A percentile compares a stretch with the other conserved stretches of the same genome.
These are phyloP conservation scores for Pancytospora philotis DNA, from an alignment of 371 early-diverging fungal species.

Conservation along the genomic window DNA sequence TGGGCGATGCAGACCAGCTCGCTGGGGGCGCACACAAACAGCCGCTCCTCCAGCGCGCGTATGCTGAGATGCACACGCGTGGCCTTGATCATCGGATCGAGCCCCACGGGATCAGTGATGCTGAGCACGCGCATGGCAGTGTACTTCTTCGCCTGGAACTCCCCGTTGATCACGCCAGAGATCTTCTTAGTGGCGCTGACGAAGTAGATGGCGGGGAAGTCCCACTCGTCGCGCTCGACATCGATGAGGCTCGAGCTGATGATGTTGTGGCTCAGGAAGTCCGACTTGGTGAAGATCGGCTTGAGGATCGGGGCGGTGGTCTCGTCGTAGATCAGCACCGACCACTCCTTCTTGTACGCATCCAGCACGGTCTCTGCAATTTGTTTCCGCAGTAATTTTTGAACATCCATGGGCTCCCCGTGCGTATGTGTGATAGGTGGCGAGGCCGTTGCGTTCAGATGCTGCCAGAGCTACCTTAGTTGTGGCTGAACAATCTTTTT, in stretches of 20 bases:
- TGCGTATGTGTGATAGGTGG: too few species aligned
- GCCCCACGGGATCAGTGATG: neutral
- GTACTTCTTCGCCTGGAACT: constrained; percentile 47
- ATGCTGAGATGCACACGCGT: constrained; percentile 25
- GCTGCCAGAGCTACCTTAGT: too few species aligned
- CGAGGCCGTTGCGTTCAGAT: too few species aligned
- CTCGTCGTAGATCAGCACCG: constrained; percentile 54
- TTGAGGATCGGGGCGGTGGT: constrained; percentile 50
- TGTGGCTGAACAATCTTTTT: too few species aligned
- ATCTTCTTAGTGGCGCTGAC: constrained; percentile 21
- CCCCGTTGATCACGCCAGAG: constrained; percentile 50
- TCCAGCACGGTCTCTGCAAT: constrained; percentile 51
- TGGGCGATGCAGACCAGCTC: constrained; percentile 8
- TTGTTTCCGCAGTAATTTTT: constrained; percentile 39
- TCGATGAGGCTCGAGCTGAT: constrained; percentile 41
- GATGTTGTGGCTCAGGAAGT: constrained; percentile 54
- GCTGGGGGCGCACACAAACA: constrained; percentile 18
- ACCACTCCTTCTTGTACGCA: constrained; percentile 40
- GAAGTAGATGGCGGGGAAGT: constrained; percentile 58
- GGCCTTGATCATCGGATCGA: constrained; percentile 26
- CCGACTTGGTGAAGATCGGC: constrained; percentile 52
- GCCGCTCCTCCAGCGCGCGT: constrained; percentile 33
- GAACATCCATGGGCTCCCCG: constrained; percentile 58
- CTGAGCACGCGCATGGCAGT: constrained; percentile 30
- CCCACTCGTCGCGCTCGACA: constrained; percentile 36